phyloP scores from a whole-genome alignment of 345 rosid species.

The Fremontodendron californicum region DNA sequence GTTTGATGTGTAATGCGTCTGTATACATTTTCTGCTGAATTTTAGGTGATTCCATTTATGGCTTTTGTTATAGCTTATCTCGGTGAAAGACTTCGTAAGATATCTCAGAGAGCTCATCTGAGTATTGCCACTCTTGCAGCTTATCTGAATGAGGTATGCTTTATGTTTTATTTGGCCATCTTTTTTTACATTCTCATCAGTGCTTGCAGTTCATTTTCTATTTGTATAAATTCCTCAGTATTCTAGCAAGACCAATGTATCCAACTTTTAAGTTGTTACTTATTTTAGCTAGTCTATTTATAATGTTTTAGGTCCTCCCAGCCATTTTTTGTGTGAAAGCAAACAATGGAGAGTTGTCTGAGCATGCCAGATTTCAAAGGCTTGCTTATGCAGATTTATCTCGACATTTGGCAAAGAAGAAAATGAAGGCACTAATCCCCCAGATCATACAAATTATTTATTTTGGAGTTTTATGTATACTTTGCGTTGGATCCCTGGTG shows the following conservation, averaged over 20 bases:
- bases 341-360: conserved; percentile 75
- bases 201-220: neutral
- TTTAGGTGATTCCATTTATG: conserved; percentile 70
- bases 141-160: conserved; percentile 73
- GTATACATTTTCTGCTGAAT: neutral
- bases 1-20: neutral
- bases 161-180: conserved; percentile 5
- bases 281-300: conserved; percentile 1
- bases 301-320: conserved; percentile 64
- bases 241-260: neutral
- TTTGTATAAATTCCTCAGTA: conserved; percentile 3
- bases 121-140: conserved; percentile 72
- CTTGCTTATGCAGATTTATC: conserved; percentile 64
- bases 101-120: conserved; percentile 70
- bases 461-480: conserved; percentile 61
- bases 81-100: conserved; percentile 69
- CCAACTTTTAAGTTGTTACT: neutral
- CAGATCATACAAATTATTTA: conserved; percentile 70
- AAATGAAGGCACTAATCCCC: conserved; percentile 89
- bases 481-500: conserved; percentile 70
- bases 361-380: conserved; percentile 65
- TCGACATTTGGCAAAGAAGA: conserved; percentile 65
- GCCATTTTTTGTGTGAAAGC: conserved; percentile 89
- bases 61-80: conserved; percentile 64
- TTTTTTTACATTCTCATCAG: neutral